A percentile compares a stretch with the other conserved stretches of the same genome.
phyloP scores from a whole-genome alignment of 306 rosid genomes.

The Citrullus mucosospermus region DNA sequence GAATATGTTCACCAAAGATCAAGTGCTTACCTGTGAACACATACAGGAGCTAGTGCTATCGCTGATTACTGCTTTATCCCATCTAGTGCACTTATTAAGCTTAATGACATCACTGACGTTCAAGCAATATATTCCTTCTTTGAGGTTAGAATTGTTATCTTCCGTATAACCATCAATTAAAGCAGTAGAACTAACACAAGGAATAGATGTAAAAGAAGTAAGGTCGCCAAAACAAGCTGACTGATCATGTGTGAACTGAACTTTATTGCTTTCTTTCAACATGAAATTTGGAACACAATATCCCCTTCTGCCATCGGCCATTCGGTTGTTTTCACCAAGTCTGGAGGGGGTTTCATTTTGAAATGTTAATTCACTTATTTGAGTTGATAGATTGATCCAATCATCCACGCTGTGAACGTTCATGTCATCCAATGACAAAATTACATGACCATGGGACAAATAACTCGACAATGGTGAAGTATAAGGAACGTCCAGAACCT shows the following conservation, averaged over 20 bases:
- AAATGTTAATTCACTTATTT: conserved; percentile 28
- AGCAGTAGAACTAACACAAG: conserved; percentile 22
- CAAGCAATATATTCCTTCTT: conserved; percentile 43
- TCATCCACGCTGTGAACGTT: conserved; percentile 42
- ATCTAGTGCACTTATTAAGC: conserved; percentile 48
- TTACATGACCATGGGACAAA: conserved; percentile 57
- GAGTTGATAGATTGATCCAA: conserved; percentile 46
- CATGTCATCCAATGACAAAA: conserved; percentile 51
- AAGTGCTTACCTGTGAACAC: conserved; percentile 43
- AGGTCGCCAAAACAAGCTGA: conserved; percentile 39
- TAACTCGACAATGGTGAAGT: conserved; percentile 57
- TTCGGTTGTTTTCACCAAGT: conserved; percentile 14
- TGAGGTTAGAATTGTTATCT: conserved; percentile 16
- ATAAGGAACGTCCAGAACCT: conserved; percentile 59
- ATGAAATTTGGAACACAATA: conserved; percentile 53
- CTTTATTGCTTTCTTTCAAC: conserved; percentile 38
- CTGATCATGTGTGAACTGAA: conserved; percentile 17
- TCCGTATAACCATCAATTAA: conserved; percentile 16
- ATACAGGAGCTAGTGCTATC: conserved; percentile 27
- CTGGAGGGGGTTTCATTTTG: conserved; percentile 18
- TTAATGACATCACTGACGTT: conserved; percentile 46
- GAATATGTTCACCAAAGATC: conserved; percentile 6
- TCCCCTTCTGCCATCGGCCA: conserved; percentile 39
- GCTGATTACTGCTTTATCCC: conserved; percentile 26
- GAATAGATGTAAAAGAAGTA: conserved; percentile 33